A percentile compares a stretch with the other conserved stretches of the same genome.
Conservation (phyloP, 495 filamentous ascomycete genomes). For the Talaromyces stipitatus region DNA sequence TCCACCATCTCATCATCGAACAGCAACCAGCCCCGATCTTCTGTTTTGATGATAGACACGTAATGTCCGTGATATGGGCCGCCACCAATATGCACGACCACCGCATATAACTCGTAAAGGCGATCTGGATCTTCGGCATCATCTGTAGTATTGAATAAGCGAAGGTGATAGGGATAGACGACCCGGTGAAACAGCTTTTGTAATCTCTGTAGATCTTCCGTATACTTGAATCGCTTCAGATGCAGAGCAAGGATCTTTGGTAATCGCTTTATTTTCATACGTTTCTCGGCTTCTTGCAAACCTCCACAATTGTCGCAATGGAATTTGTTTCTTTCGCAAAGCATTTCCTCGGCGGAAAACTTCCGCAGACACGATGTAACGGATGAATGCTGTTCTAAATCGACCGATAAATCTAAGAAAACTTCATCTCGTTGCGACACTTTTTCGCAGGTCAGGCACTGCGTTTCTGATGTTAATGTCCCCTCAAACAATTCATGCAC, state of each 20-base stretch:
- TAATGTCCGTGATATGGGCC: conserved; percentile 98
- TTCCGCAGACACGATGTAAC: conserved; percentile 92
- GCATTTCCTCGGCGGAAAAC: conserved; percentile 97
- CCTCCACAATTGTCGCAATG: conserved; percentile 97
- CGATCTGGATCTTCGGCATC: conserved; percentile 93
- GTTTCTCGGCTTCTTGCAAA: conserved; percentile 94
- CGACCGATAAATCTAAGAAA: conserved; percentile 92
- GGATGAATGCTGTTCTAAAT: conserved; percentile 90
- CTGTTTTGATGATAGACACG: conserved; percentile 94
- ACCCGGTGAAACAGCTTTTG: conserved; percentile 97
- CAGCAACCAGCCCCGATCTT: conserved; percentile 89
- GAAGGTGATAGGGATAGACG: conserved; percentile 91
- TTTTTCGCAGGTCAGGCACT: conserved; percentile 93
- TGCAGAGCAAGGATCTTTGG: conserved; percentile 89
- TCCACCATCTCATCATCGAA: conserved; percentile 99
- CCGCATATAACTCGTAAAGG: conserved; percentile 93
- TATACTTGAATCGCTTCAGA: conserved; percentile 96
- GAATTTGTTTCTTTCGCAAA: conserved; percentile 97
- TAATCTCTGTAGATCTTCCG: conserved; percentile 83
- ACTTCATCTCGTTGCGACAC: conserved; percentile 91
- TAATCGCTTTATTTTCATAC: conserved; percentile 97
- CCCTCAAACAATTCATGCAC: conserved; percentile 98
- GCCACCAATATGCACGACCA: conserved; percentile 98
- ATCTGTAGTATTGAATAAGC: conserved; percentile 96
- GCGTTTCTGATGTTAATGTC: conserved; percentile 88